Conservation (phyloP, 2,329 filamentous ascomycete genomes). For the Trichoderma simmonsii region DNA sequence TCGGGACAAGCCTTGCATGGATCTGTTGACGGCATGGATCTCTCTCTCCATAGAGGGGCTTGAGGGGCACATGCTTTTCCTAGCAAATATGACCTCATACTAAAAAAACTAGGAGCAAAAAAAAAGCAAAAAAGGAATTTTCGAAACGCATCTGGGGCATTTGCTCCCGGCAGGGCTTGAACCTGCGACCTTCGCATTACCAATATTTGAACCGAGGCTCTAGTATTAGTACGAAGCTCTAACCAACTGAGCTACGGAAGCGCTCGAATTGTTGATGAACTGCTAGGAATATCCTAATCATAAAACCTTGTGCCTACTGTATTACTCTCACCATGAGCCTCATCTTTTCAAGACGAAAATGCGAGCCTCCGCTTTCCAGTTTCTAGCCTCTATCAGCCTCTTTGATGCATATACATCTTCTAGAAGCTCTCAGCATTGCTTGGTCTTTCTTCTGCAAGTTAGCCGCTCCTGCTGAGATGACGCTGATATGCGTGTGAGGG, state of each 20-base stretch:
- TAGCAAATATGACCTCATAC: not conserved
- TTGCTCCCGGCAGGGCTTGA: conserved; percentile 20
- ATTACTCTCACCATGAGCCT: not conserved
- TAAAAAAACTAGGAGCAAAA: not conserved
- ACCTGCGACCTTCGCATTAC: conserved; percentile 21
- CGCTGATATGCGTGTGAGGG: not conserved
- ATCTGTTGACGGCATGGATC: not conserved
- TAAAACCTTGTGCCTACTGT: not conserved
- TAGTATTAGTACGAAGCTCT: conserved; percentile 14
- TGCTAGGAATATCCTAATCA: not conserved
- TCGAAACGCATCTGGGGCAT: not conserved
- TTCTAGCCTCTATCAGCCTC: not conserved
- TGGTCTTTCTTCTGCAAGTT: rapidly evolving
- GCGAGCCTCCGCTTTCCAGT: not conserved
- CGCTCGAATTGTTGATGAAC: not conserved
- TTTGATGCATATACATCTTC: not conserved
- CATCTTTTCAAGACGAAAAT: not conserved
- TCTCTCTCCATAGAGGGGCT: not conserved
- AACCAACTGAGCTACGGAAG: conserved; percentile 18
- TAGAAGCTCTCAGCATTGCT: not conserved
- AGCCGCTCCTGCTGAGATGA: not conserved
- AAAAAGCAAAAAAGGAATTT: not conserved
- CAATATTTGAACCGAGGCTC: not conserved
- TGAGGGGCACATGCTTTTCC: not conserved
- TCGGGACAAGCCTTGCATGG: not conserved